Base-by-base conservation (phyloP, 2,329 filamentous ascomycete species). In the Fusarium sp. region DNA sequence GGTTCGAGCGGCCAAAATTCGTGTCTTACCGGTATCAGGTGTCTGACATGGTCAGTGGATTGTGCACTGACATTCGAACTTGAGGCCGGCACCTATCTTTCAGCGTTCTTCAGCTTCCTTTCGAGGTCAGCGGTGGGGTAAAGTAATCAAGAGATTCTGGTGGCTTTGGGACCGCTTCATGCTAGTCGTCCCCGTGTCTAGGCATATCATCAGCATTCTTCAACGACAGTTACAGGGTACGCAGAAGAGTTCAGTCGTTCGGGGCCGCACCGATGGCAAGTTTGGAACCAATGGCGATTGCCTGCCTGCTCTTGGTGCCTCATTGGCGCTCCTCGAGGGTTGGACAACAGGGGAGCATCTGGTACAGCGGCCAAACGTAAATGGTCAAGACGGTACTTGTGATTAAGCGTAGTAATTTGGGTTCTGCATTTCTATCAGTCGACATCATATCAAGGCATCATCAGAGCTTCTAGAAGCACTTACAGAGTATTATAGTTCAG, bases 1-100 rank as follows among this genome's bases (percentile, higher is more conserved):
- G 13, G 6, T 11, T 21, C 1, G 0, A 33, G 12, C 18, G 9
- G 6, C 32, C 12, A n/a, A 25, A 3, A 2, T 7, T 2, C 0
- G 5, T 23, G 1, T 13, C 3, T 18, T 9, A 3, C 16, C 16
- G 8, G 16, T 3, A 4, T 33, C 4, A 19, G 8, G 2, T 50
- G 3, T 32, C 18, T 53, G 30, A 9, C 0, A 33, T 33, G 12
- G 16, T 5, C 16, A 11, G 35, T 19, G 0, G 8, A 33, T 35
- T 23, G 12, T 25, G n/a, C 2, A 15, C 30, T 33, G 2, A 3
- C 18, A 19, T 35, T n/a, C 15, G 2, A 47, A 5, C 28, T 6
- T 32, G 21, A n/a, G 28, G 21, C 2, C n/a, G 3, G 3, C 19
- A 2, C 16, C 4, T 2, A 13, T 23, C 8, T 0, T 19, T 23